Base-by-base conservation (phyloP, 192 early-diverging fungal genomes). In the Thoreauomyces humboldtii region DNA sequence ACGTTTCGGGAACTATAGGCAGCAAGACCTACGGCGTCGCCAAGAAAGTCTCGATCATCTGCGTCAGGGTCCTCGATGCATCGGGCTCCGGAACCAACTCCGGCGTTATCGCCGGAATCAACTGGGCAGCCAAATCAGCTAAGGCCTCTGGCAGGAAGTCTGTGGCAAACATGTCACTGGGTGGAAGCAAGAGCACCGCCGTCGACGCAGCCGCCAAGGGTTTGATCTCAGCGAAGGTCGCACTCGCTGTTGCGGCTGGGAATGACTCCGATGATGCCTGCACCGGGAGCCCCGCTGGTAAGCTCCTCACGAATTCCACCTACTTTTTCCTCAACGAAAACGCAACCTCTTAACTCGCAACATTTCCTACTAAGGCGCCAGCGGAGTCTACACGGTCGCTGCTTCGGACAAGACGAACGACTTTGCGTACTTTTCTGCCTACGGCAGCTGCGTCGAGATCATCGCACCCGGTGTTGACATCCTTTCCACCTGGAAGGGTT, bases 171-270 rank as follows among this genome's bases (percentile, higher is more conserved):
- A 69, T 96, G 91, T 87, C 83, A 33, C 72, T 94, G 47, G 91
- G 90, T 35, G 92, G 90, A 61, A 85, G 86, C n/a, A 73, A 76
- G 54, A 87, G 83, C 59, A 76, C 71, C 38, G 76, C 86, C 2
- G 71, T 93, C 54, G 86, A 95, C 67, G 59, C 67, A 0, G 73
- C 71, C 11, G 66, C 78, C 43, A 33, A 63, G 3, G 61, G 55
- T 15, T 41, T 69, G 7, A 41, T 83, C 33, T 36, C 11, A 25
- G 54, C 62, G 28, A 60, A 59, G 24, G 72, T 87, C 35, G 73
- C 69, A 12, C 50, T 87, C 41, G 76, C 81, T 37, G 83, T 79
- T 28, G 83, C 46, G 75, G 62, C 59, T 6, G 71, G 60, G 14
- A 75, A 76, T 57, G 22, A 21, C 24, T 17, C 4, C 50, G 32